Evolutionary conservation across 306 rosid genomes (phyloP), one percentile per base, ranked within the genome.

Genomic region (Prosopis cineraria): DNA sequence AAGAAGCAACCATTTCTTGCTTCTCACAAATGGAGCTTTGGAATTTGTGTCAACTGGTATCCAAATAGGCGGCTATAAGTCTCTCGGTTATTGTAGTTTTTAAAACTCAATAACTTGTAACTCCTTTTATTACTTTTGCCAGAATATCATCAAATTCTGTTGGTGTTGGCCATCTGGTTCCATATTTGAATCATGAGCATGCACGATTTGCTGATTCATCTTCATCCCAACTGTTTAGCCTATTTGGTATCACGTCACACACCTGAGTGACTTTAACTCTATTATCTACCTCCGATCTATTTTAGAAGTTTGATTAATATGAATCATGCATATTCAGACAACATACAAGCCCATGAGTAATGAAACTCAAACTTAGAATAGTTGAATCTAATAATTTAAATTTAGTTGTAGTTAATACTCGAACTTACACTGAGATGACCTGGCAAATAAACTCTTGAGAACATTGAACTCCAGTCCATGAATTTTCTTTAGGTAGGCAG

Each of bases 401-500:
- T 16, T 47, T 7, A 72, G n/a, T 14, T 37, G 64, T 37, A 67
- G 41, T 14, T 63, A 14, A 48, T 52, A 40, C 13, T 37, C 22
- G 72, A 83, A 80, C 97, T 87, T 84, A 94, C 98, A 94, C 16
- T 43, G 81, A 3, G 16, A 27, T 62, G 47, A 94, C 80, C 68
- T 91, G 89, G 75, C 58, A 56, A 22, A 10, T 47, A 24, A 20
- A 39, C n/a, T 34, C 45, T 31, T 29, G 4, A 14, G 90, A 80
- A 75, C 98, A 94, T 3, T 87, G 62, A 75, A 92, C 90, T 48
- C 98, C 98, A 11, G 89, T 92, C 98, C 98, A 94, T 0, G 97
- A 88, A 83, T 87, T 85, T 64, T 72, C 93, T 74, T 59, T 74
- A 10, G 98, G 98, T 68, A 85, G 60, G 80, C 98, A 94, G 81